A percentile compares a stretch with the other conserved stretches of the same genome.
phyloP scores from a whole-genome alignment of 352 stramenopile species.

The Plasmopara viticola region DNA sequence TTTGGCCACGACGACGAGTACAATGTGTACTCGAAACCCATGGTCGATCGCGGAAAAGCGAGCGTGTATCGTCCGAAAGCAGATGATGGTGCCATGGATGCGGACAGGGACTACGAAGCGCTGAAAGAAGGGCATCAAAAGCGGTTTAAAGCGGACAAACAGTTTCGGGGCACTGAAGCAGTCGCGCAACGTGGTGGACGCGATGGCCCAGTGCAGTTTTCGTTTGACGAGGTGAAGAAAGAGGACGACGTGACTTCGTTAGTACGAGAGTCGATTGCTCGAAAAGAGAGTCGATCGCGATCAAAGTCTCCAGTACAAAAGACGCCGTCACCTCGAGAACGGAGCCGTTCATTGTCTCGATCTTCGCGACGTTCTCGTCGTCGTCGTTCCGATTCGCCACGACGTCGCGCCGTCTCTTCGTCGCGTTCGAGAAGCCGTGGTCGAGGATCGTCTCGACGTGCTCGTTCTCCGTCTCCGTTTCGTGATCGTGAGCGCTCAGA shows the following conservation, averaged over 20 bases:
- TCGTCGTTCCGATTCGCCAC: constrained; percentile 8
- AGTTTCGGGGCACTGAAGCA: constrained; percentile 81
- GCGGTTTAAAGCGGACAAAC: constrained; percentile 86
- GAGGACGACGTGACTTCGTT: constrained; percentile 31
- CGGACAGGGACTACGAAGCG: constrained; percentile 88
- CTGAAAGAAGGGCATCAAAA: constrained; percentile 78
- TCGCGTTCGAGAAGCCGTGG: constrained; percentile 10
- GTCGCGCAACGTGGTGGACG: constrained; percentile 14
- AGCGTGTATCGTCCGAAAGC: constrained; percentile 88
- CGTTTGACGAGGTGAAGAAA: constrained; percentile 46
- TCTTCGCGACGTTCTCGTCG: neutral
- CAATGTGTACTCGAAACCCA: constrained; percentile 96
- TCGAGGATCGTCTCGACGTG: constrained; percentile 4
- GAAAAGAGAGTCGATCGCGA: neutral
- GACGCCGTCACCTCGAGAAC: too few relatives aligned
- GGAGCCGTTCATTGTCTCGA: too few relatives aligned
- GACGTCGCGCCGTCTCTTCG: constrained; percentile 3
- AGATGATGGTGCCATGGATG: constrained; percentile 79
- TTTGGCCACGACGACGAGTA: constrained; percentile 98
- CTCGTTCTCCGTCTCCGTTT: constrained; percentile 11
- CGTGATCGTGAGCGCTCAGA: constrained; percentile 14
- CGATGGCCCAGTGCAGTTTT: constrained; percentile 84
- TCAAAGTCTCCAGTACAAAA: too few relatives aligned
- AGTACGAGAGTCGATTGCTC: constrained; percentile 5
- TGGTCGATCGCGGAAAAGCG: constrained; percentile 90